A percentile compares a stretch with the other conserved stretches of the same genome.
Evolutionary conservation across 495 filamentous ascomycete species (phyloP).

Genomic region (Neurospora discreta): DNA sequence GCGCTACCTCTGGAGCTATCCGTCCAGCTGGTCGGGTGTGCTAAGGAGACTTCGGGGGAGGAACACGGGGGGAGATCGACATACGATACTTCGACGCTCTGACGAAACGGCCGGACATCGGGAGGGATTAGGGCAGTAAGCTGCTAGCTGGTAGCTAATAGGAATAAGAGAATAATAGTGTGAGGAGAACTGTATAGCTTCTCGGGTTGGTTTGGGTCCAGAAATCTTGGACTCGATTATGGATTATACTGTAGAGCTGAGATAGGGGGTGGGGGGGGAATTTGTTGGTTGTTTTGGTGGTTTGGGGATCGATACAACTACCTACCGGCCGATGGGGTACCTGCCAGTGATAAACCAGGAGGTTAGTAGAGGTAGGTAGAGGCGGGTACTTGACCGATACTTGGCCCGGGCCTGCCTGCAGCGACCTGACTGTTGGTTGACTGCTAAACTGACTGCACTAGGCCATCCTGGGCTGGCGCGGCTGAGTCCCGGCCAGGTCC

Average conservation of each 20-base stretch:
- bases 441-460: not conserved
- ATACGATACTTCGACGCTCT: slow-evolving; percentile 97
- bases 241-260: not conserved
- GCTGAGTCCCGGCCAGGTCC: not conserved
- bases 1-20: slow-evolving; percentile 4
- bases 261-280: not conserved
- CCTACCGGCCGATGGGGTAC: not conserved
- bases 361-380: not conserved
- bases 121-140: not conserved
- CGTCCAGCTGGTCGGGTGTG: slow-evolving; percentile 14
- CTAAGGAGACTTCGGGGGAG: not conserved
- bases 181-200: not conserved
- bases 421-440: not conserved
- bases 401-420: not conserved
- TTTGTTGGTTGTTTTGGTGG: not conserved
- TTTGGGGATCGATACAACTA: not conserved
- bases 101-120: slow-evolving; percentile 95
- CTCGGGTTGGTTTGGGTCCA: not conserved
- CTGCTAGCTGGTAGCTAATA: not conserved
- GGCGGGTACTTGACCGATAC: not conserved
- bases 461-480: not conserved
- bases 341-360: not conserved
- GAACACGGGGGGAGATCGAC: slow-evolving; percentile 23
- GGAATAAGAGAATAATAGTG: not conserved
- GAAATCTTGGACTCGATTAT: not conserved